Evolutionary conservation across 306 rosid genomes (phyloP), one percentile per base, ranked within the genome.

Genomic region (Coriaria nepalensis): DNA sequence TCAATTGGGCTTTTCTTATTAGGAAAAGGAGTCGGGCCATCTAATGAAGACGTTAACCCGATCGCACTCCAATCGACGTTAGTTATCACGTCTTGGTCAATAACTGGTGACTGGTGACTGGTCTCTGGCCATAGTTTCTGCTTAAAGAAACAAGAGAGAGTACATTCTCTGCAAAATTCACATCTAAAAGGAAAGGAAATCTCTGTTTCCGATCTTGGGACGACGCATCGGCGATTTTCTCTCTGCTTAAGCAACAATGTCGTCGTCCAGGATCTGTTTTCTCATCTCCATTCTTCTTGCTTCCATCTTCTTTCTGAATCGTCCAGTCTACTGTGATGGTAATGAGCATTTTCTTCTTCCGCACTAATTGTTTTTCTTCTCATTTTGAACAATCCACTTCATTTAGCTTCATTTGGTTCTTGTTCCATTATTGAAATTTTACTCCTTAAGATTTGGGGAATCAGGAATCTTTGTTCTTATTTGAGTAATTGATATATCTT

Each of bases 251-350:
- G 40, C 48, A 53, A 33, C 49, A 53, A 53, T 53, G 59, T 46
- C 39, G 48, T 40, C 32, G 9, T 4, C 39, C 10, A 37, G 35
- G 4, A 46, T 53, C 49, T 11, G 40, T 53, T 53, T 53, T 53
- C 40, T 53, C 29, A 29, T 53, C 37, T 33, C 59, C 6, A 7
- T 53, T 46, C 59, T 53, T 7, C 59, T 53, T 8, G 59, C 59
- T 7, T 53, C 6, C 59, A 41, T 53, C 9, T 10, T 53, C 48
- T 7, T 53, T 0, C 33, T 39, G 9, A 41, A 53, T 53, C 59
- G 6, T 39, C 48, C 39, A 6, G 59, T 33, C 48, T 29, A 42
- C 32, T 53, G 59, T 14, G 59, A 53, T 13, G 49, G 59, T 53
- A 53, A 41, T 32, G 7, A 10, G 4, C 13, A 6, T 45, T 52